Base-by-base conservation (phyloP, 202 grass and related monocot species). In the Thinopyrum obtusiflorum region DNA sequence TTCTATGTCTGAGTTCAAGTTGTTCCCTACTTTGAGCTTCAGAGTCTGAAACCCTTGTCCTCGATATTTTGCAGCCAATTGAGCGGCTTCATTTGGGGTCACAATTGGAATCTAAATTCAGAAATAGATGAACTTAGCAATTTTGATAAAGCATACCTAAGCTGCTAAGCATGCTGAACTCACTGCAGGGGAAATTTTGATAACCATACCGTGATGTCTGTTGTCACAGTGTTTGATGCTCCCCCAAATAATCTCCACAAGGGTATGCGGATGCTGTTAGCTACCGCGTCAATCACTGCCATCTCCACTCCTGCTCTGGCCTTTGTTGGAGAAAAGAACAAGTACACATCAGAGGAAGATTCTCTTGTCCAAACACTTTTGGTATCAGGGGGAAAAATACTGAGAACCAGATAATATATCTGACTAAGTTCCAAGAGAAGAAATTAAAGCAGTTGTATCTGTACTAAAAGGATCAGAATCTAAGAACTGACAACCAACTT, bases 241-340 rank as follows among this genome's bases (percentile, higher is more conserved):
- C 96, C 96, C 11, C 96, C 96, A 68, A 98, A 98, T 81, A 98
- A 91, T 85, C 91, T 94, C 96, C 96, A 94, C 5, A 98, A 66
- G 44, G 96, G 96, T 63, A 96, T 92, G 77, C 85, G 77, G 75
- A 96, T 89, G 86, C 91, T 94, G 77, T 95, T 98, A 65, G 96
- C 96, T 71, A 90, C 93, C 11, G 93, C 96, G 37, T 95, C 96
- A 68, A 98, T 94, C n/a, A 98, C 33, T 53, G 96, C 93, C 96
- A 98, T 98, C 73, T 95, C 96, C 64, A 96, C 77, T 78, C 93
- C 96, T 82, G 96, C 96, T 91, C 91, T 92, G 67, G 92, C 88
- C 96, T 98, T 94, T 68, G 88, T 39, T 80, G 35, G 47, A 90
- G 47, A 87, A 87, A 8, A 55, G 27, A 9, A 29, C 14, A 80